These are phyloP conservation scores for Tremellales sp. DNA, from an alignment of 1,284 basidiomycete genomes.

Conservation along the genomic window DNA sequence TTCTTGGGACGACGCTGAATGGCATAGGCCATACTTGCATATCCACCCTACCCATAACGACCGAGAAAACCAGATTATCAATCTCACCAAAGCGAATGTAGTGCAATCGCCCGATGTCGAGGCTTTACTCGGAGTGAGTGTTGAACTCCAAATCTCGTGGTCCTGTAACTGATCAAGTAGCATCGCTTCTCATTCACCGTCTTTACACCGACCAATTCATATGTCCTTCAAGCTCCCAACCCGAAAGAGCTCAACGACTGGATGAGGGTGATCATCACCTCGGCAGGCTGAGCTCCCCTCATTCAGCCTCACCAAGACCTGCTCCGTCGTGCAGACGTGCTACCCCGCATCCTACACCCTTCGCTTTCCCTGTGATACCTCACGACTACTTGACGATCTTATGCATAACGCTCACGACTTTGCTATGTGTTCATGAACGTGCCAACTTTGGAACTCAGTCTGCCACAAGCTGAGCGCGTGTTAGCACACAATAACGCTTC, in stretches of 20 bases:
- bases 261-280: conserved; percentile 53
- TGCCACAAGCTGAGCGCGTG: no score
- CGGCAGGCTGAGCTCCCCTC: no score
- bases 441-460: no score
- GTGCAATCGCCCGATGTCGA: conserved; percentile 84
- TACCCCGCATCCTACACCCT: no score
- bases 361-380: no score
- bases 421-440: no score
- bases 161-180: conserved; percentile 50
- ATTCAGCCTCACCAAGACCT: no score
- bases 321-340: not conserved
- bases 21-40: conserved; percentile 76
- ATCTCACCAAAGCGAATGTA: conserved; percentile 76
- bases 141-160: not conserved
- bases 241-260: conserved; percentile 76
- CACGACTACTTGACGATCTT: no score
- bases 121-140: conserved; percentile 71
- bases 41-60: conserved; percentile 78
- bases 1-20: not conserved
- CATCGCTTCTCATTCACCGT: conserved; percentile 79
- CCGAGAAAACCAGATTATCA: conserved; percentile 75
- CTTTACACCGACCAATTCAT: conserved; percentile 83
- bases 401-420: no score
- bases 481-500: no score
- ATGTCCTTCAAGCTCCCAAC: conserved; percentile 74